Evolutionary conservation across 139 green algal species (phyloP).

Genomic region (Auxenochlorella protothecoides): DNA sequence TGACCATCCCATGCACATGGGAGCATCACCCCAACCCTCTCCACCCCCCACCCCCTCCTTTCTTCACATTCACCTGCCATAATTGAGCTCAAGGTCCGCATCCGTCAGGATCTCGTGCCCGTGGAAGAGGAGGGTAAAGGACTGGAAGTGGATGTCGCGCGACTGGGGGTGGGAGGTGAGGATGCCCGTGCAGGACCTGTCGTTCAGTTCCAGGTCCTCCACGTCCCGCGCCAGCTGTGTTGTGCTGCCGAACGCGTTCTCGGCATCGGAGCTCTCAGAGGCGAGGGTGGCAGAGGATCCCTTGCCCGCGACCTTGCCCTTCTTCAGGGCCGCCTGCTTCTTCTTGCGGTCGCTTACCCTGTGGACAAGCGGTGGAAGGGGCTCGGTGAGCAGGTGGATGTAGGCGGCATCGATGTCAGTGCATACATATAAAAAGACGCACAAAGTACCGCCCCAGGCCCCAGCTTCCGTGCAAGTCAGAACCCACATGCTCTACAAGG

Average conservation of each 20-base stretch:
- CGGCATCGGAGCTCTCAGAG: too few relatives aligned
- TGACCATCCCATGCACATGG: background rate
- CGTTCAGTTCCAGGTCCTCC: conserved; percentile 22
- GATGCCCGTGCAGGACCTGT: conserved; percentile 57
- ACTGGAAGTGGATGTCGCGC: conserved; percentile 68
- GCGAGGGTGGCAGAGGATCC: conserved; percentile 2
- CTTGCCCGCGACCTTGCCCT: background rate
- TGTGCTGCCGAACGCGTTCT: too few relatives aligned
- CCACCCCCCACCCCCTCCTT: too few relatives aligned
- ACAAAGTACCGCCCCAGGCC: too few relatives aligned
- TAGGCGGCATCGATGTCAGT: background rate
- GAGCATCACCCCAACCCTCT: too few relatives aligned
- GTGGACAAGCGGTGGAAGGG: background rate
- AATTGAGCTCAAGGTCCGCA: conserved; percentile 70
- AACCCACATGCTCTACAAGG: too few relatives aligned
- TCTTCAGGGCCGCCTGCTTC: conserved; percentile 29
- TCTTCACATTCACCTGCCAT: conserved; percentile 32
- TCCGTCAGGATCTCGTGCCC: conserved; percentile 73
- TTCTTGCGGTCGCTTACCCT: conserved; percentile 50
- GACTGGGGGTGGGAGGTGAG: conserved; percentile 63
- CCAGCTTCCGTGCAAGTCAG: too few relatives aligned
- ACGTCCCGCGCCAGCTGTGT: background rate
- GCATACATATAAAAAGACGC: too few relatives aligned
- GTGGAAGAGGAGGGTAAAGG: conserved; percentile 72
- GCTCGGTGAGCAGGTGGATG: background rate